Conservation (phyloP, 345 rosid genomes). For the Viola odorata region DNA sequence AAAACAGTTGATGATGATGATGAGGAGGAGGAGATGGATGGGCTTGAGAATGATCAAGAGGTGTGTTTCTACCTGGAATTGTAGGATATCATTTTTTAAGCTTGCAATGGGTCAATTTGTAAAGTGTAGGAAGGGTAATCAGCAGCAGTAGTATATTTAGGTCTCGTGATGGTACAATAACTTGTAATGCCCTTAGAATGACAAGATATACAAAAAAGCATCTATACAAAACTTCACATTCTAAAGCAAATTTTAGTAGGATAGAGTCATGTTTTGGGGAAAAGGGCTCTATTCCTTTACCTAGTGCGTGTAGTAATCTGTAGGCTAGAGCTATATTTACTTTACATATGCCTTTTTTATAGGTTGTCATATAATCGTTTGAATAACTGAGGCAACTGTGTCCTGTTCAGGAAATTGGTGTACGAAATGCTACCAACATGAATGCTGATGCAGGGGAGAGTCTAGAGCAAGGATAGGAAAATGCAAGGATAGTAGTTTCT, state of each 20-base stretch:
- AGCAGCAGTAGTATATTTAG: background rate
- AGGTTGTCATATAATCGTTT: conserved; percentile 10
- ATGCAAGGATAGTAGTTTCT: too few relatives aligned
- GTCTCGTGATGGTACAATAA: background rate
- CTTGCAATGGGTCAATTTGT: background rate
- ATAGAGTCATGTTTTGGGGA: too few relatives aligned
- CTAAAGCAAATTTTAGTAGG: too few relatives aligned
- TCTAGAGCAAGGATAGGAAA: conserved; percentile 15
- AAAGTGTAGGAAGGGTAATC: background rate
- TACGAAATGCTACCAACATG: conserved; percentile 26
- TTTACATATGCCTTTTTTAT: background rate
- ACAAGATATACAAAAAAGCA: background rate
- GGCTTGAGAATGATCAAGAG: conserved; percentile 58
- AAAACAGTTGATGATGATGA: conserved; percentile 82
- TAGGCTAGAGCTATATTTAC: too few relatives aligned
- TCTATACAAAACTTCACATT: too few relatives aligned
- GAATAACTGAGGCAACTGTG: conserved; percentile 17
- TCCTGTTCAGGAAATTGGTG: conserved; percentile 47
- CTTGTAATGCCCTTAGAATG: background rate
- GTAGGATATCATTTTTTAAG: background rate
- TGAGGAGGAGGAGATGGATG: conserved; percentile 22
- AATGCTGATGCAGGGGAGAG: conserved; percentile 40
- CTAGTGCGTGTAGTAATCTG: too few relatives aligned
- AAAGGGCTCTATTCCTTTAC: too few relatives aligned
- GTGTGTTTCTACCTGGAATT: conserved; percentile 39